Base-by-base conservation (phyloP, 2,329 filamentous ascomycete species). In the Incumbomyces delicatus region DNA sequence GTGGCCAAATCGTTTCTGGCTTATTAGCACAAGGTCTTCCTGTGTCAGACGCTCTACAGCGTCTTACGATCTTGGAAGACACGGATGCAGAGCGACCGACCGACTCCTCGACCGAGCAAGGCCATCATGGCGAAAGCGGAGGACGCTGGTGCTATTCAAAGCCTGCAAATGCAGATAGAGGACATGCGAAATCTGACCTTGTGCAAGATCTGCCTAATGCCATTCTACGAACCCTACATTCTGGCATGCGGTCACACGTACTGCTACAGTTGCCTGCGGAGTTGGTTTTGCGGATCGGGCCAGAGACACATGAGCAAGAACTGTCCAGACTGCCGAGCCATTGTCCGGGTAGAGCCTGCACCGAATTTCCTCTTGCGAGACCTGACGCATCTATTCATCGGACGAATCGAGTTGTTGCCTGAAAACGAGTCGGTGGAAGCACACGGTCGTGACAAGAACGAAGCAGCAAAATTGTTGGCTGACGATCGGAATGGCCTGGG, bases 231-330 rank as follows among this genome's bases (percentile, higher is more conserved):
- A 61, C 81, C 81, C 1, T 85, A 78, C 63, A 81, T 77, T 14
- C 71, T 84, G 44, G 71, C 71, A 6, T 85, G 81, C 57, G 81
- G 81, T 2, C 81, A 85, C 61, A 84, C 81, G 6, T 85, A 83
- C 63, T 85, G 81, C 65, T 85, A 85, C 60, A 77, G 74, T 58
- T 66, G 63, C 49, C 52, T 66, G 29, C 61, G 61, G 32, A 65
- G 55, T 50, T 64, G 57, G 63, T 64, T 66, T 44, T 47, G 59
- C 16, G 58, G 60, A 14, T 57, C 32, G 8, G 32, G 44, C 2
- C 35, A 40, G n/a, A 44, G 51, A 16, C 18, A 29, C n/a, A 35
- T 7, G n/a, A 75, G 55, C 36, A 78, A 75, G 57, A 81, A 80
- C 56, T 85, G 81, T 61, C 81, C 81, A 13, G 80, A 84, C 60